Base-by-base conservation (phyloP, 2,329 filamentous ascomycete species). In the Arachnomyces sp. region DNA sequence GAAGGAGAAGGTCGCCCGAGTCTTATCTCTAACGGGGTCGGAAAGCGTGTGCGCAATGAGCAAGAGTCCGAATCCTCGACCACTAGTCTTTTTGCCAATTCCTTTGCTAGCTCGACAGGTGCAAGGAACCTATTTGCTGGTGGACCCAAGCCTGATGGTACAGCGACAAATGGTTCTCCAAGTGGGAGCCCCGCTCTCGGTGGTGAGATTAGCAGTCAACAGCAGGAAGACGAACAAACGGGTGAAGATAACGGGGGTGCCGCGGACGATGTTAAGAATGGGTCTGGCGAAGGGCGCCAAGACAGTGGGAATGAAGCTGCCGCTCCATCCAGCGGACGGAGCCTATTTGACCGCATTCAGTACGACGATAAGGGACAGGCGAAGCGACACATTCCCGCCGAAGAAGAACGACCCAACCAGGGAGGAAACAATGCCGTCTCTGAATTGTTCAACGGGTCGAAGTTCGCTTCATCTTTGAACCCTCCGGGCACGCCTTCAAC, bases 331-430 rank as follows among this genome's bases (percentile, higher is more conserved):
- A 42, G 45, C 31, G 49, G 57, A 16, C 56, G 57, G 25, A 63
- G 59, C 40, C 47, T 64, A 31, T 65, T 65, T 38, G 60, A 60
- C 36, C 55, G 57, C 32, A 52, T 64, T 5, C 46, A 58, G 39
- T 50, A 51, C 31, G 48, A 52, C 25, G 31, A 48, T 2, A 51
- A 46, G 7, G 55, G 55, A 9, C 52, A 57, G 12, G 54, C 49
- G 1, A 53, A 53, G 25, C 50, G 54, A 13, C 46, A 53, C 9
- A 48, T 31, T 21, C 21, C 31, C 3, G 38, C 31, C 18, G 43
- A 38, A 14, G 35, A 33, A 15, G 29, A 38, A 28, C 33, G 34
- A 7, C 11, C 18, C 32, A 29, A 18, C 8, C 38, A 41, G 16
- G 49, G 47, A 7, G 40, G 42, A 16, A 50, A 48, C 28, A 44